phyloP scores from a whole-genome alignment of 2,329 filamentous ascomycete genomes.

The Fusarium marasasianum region DNA sequence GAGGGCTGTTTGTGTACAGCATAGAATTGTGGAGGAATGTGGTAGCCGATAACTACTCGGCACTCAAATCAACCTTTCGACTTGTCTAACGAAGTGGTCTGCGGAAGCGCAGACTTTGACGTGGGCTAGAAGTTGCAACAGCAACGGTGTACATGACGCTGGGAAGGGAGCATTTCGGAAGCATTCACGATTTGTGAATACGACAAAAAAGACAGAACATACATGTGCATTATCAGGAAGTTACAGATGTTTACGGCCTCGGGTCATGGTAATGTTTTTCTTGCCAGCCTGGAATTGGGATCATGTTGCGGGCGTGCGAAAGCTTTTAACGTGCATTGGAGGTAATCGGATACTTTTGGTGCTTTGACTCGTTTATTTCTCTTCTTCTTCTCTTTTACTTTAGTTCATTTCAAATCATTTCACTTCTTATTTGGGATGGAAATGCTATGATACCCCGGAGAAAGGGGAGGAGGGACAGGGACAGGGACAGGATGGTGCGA shows the following conservation, averaged over 20 bases:
- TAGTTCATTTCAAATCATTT: background rate
- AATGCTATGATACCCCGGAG: constrained; percentile 37
- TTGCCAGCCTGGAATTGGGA: constrained; percentile 20
- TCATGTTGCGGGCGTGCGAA: constrained; percentile 18
- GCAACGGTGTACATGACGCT: constrained; percentile 43
- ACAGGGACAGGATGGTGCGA: constrained; percentile 15
- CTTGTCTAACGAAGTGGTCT: constrained; percentile 15
- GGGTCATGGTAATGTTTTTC: constrained; percentile 14
- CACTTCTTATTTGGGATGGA: constrained; percentile 21
- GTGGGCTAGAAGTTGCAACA: constrained; percentile 34
- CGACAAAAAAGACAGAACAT: constrained; percentile 7
- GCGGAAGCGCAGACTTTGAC: constrained; percentile 21
- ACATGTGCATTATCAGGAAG: constrained; percentile 38
- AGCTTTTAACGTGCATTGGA: constrained; percentile 8
- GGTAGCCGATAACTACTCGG: background rate
- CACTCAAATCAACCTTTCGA: constrained; percentile 18
- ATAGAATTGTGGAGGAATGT: constrained; percentile 9
- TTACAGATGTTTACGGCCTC: constrained; percentile 33
- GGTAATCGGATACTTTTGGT: constrained; percentile 19
- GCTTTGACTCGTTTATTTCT: constrained; percentile 17
- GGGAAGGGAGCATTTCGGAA: constrained; percentile 34
- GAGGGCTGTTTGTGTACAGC: constrained; percentile 9
- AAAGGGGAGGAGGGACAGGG: constrained; percentile 26
- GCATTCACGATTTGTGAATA: constrained; percentile 16
- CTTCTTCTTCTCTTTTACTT: background rate